Evolutionary conservation across 139 green algal species (phyloP).

Genomic region (Asterochloris erici): DNA sequence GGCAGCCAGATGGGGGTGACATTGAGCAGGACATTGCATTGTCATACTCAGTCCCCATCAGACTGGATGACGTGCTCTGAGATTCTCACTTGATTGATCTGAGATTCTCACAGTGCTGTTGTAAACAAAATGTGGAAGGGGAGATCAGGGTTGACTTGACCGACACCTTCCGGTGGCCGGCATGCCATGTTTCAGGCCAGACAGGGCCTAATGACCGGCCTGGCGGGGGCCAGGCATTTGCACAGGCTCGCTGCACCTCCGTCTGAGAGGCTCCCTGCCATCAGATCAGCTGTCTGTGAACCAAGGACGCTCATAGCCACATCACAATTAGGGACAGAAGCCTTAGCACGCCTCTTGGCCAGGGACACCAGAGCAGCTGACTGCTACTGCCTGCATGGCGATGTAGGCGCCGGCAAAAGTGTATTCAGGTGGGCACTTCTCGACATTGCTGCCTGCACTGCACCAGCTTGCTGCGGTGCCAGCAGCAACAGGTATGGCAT

Average conservation of each 20-base stretch:
- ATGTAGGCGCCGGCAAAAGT: constrained; percentile 81
- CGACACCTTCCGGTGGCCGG: too few species aligned
- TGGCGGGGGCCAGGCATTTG: too few species aligned
- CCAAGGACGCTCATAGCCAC: too few species aligned
- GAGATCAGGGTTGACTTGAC: too few species aligned
- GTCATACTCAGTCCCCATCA: constrained; percentile 60
- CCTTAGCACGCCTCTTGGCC: constrained; percentile 39
- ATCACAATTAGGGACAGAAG: constrained; percentile 4
- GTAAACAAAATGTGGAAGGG: too few species aligned
- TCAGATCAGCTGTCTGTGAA: too few species aligned
- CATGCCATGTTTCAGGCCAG: too few species aligned
- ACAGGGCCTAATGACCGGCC: too few species aligned
- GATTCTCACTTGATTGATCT: too few species aligned
- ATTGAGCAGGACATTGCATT: constrained; percentile 58
- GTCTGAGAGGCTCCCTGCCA: too few species aligned
- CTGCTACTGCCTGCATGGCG: constrained; percentile 62
- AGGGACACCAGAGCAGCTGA: constrained; percentile 36
- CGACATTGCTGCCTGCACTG: not conserved
- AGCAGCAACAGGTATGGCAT: not conserved
- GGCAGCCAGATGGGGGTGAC: constrained; percentile 29
- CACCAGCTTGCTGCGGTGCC: not conserved
- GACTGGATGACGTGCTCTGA: not conserved
- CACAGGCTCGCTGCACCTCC: too few species aligned
- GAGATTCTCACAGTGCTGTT: too few species aligned
- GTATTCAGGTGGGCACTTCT: constrained; percentile 58